Conservation (phyloP, 129 eudicot species). For the Helianthus tuberosus region DNA sequence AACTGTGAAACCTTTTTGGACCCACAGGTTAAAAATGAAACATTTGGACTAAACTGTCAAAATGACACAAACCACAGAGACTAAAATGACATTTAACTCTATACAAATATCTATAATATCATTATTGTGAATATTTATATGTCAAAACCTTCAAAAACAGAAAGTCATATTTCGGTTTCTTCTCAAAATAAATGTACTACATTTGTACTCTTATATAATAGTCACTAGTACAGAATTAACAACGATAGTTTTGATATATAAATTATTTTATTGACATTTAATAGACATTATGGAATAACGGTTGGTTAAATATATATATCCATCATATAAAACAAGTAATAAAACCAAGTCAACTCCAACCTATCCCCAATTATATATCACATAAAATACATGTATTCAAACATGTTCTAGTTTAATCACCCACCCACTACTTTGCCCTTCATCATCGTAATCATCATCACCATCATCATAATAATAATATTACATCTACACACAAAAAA, state of each 20-base stretch:
- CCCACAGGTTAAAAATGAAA: too few relatives aligned
- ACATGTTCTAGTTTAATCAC: conserved; percentile 32
- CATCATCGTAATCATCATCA: conserved; percentile 12
- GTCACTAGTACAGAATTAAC: neutral
- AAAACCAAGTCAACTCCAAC: conserved; percentile 39
- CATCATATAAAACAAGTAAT: conserved; percentile 10
- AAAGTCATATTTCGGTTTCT: neutral
- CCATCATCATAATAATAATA: conserved; percentile 4
- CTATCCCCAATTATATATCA: conserved; percentile 20
- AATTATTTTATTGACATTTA: neutral
- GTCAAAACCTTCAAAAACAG: neutral
- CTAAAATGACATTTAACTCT: too few relatives aligned
- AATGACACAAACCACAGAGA: too few relatives aligned
- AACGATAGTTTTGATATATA: neutral
- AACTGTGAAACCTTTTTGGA: too few relatives aligned
- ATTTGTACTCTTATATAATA: neutral
- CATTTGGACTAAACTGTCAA: too few relatives aligned
- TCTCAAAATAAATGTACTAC: neutral
- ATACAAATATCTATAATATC: too few relatives aligned
- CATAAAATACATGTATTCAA: conserved; percentile 22
- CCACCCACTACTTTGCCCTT: conserved; percentile 31
- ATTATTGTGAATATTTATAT: neutral
- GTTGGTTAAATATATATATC: conserved; percentile 10
- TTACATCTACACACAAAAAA: neutral
- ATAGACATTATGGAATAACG: neutral